Percentiles rank a stretch among this genome's conserved stretches.
These are phyloP conservation scores for Wickerhamiella parazyma DNA, from an alignment of 805 yeast genomes.

Conservation along the genomic window DNA sequence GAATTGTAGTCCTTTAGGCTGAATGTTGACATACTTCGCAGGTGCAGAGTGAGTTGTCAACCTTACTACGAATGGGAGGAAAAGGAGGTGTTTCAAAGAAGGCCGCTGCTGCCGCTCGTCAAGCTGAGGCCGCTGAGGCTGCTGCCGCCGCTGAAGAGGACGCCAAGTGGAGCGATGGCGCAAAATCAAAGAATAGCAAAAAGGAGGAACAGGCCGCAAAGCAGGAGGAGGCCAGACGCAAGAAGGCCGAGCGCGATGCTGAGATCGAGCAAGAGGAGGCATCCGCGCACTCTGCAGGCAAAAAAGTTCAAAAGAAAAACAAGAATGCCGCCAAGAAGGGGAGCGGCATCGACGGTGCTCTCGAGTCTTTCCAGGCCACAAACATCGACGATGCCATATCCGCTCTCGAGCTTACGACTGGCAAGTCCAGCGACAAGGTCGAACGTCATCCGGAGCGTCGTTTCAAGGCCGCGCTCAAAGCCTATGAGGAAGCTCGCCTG, in stretches of 20 bases:
- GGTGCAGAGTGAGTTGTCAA: neutral
- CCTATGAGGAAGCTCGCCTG: conserved; percentile 54
- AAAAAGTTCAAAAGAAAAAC: conserved; percentile 40
- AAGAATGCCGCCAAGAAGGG: conserved; percentile 56
- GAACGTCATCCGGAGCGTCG: conserved; percentile 86
- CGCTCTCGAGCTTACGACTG: conserved; percentile 56
- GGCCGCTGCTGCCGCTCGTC: conserved; percentile 49
- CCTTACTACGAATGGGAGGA: conserved; percentile 9
- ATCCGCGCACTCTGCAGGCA: conserved; percentile 38
- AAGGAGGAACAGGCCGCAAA: conserved; percentile 52
- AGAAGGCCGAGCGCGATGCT: conserved; percentile 72
- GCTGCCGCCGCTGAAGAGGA: conserved; percentile 42
- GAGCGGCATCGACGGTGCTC: conserved; percentile 38
- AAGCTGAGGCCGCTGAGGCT: conserved; percentile 38
- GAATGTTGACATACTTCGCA: conserved; percentile 46
- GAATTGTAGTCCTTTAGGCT: conserved; percentile 41
- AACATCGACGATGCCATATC: conserved; percentile 71
- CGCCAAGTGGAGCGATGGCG: conserved; percentile 55
- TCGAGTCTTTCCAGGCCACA: conserved; percentile 54
- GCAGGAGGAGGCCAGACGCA: conserved; percentile 60
- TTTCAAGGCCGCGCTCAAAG: conserved; percentile 65
- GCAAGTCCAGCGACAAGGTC: conserved; percentile 31
- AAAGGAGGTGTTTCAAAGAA: conserved; percentile 41
- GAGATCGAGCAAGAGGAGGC: conserved; percentile 48
- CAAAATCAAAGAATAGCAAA: conserved; percentile 57